These are phyloP conservation scores for Metarhizium sp. DNA, from an alignment of 2,329 filamentous ascomycete species.

Conservation along the genomic window DNA sequence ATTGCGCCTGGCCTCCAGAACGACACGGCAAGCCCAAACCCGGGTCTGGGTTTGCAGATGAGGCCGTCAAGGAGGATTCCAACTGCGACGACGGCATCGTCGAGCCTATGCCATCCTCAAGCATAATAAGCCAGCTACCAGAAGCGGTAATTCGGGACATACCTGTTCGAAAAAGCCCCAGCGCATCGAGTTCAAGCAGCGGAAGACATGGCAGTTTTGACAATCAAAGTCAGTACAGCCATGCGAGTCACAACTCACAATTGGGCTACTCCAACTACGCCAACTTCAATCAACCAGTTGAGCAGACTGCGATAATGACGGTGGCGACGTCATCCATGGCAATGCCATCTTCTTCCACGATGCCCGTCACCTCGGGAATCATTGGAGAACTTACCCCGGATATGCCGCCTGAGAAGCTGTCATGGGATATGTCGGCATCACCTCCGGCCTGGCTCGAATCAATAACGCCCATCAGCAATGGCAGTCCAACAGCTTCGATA, in stretches of 20 bases:
- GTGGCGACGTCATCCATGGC: conserved; percentile 5
- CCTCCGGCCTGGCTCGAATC: conserved; percentile 15
- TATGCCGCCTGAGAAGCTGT: conserved; percentile 8
- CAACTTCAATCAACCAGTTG: conserved; percentile 3
- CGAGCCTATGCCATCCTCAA: background rate
- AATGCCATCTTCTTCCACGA: background rate
- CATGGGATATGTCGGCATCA: conserved; percentile 15
- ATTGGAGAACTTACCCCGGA: conserved; percentile 10
- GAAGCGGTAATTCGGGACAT: conserved; percentile 10
- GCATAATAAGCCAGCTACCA: background rate
- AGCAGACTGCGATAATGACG: conserved; percentile 4
- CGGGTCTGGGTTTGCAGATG: conserved; percentile 5
- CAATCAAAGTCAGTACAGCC: conserved; percentile 8
- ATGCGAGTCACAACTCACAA: conserved; percentile 3
- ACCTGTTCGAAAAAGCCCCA: conserved; percentile 12
- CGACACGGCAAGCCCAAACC: conserved; percentile 12
- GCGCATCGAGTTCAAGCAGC: conserved; percentile 10
- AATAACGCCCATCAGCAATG: conserved; percentile 15
- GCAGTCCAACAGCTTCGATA: conserved; percentile 13
- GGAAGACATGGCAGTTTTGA: conserved; percentile 10
- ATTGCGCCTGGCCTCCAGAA: conserved; percentile 21
- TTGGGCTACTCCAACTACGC: background rate
- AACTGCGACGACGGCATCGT: background rate
- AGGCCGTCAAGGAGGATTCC: conserved; percentile 1
- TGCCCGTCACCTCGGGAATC: conserved; percentile 5